Base-by-base conservation (phyloP, 148 eudicot genomes). In the Simmondsia chinensis region DNA sequence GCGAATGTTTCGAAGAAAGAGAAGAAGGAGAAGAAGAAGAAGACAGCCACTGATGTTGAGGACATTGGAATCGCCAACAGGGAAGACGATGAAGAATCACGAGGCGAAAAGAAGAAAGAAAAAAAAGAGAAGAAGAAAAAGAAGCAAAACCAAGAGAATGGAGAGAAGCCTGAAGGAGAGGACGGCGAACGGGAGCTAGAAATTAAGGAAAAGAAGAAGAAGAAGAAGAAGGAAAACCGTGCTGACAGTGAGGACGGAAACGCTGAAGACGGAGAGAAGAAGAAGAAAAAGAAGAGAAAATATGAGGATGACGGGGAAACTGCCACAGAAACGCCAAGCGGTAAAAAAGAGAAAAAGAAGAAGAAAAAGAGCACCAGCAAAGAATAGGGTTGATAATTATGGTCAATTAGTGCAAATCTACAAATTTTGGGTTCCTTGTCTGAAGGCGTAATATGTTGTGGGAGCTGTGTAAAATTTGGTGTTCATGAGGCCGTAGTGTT, bases 271-370 rank as follows among this genome's bases (percentile, higher is more conserved):
- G 71, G 19, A 50, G 69, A 76, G 39, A 76, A 72, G 68, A 63
- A 70, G 35, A 75, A 72, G 63, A 79, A 79, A 54, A 85, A 78
- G 83, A 87, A 78, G 64, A 66, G 94, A 64, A 83, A 80, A 46
- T 94, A 72, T 20, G 72, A 80, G 2, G 94, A 83, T 14, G 43
- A 59, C 0, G 77, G 33, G 12, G 86, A 70, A 13, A 86, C 59
- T 7, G 80, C 56, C 10, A 57, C 44, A 2, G 84, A 77, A 52
- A 67, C 80, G 1, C 58, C 65, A 1, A 65, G 60, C 33, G 79
- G 65, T 50, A 76, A 83, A 60, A 69, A 81, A 52, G 71, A 87
- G 27, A 77, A 87, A 49, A 82, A 87, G 65, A 70, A 70, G 53
- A 70, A 64, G 54, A 85, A 85, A 72, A 83, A 83, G 70, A 72